A percentile compares a stretch with the other conserved stretches of the same genome.
These are phyloP conservation scores for Colletotrichum paranaense DNA, from an alignment of 2,329 filamentous ascomycete genomes.

Conservation along the genomic window DNA sequence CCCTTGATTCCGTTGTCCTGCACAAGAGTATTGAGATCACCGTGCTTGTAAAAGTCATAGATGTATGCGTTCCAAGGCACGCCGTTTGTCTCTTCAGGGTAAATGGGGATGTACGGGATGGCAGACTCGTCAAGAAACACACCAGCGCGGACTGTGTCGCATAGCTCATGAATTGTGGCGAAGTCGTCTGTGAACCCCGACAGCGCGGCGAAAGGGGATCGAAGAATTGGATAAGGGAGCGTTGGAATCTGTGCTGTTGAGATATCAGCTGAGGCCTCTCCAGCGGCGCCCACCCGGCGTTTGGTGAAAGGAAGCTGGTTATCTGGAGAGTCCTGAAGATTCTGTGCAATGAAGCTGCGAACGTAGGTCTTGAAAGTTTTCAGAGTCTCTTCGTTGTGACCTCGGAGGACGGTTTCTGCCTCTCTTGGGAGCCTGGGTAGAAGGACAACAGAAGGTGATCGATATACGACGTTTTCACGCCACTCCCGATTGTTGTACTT, in stretches of 20 bases:
- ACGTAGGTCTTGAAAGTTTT: conserved; percentile 77
- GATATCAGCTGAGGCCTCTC: neutral
- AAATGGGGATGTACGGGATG: conserved; percentile 75
- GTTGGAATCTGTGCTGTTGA: neutral
- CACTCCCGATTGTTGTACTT: conserved; percentile 54
- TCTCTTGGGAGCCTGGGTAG: conserved; percentile 48
- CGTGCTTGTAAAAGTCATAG: conserved; percentile 82
- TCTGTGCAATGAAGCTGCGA: conserved; percentile 74
- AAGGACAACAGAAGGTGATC: conserved; percentile 64
- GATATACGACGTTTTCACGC: conserved; percentile 60
- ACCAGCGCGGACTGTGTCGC: conserved; percentile 70
- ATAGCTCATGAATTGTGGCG: conserved; percentile 73
- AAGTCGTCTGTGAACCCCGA: conserved; percentile 77
- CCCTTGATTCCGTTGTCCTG: conserved; percentile 73
- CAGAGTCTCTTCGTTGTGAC: conserved; percentile 75
- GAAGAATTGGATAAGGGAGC: conserved; percentile 57
- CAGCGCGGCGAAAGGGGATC: conserved; percentile 78
- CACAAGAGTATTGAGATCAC: conserved; percentile 69
- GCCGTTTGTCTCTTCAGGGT: conserved; percentile 62
- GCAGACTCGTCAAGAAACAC: conserved; percentile 82
- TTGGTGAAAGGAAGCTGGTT: conserved; percentile 68
- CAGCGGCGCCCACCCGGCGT: neutral
- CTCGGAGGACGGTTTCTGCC: conserved; percentile 59
- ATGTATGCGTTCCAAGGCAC: conserved; percentile 74
- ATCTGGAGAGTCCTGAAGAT: conserved; percentile 64